phyloP scores from a whole-genome alignment of 331 rosid genomes.

The Ulmus americana region DNA sequence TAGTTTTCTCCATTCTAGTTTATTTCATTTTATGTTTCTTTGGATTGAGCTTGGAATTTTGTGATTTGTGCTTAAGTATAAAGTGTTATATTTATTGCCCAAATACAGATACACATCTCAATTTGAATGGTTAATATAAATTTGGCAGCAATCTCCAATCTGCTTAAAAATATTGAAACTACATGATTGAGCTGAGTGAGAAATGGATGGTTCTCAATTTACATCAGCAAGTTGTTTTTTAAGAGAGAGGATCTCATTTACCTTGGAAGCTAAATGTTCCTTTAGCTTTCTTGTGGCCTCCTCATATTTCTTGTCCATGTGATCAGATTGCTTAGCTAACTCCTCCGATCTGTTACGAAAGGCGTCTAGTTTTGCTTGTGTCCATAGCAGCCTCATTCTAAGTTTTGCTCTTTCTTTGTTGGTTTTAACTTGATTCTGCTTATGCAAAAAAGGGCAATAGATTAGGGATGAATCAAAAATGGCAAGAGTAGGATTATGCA shows the following conservation, averaged over 20 bases:
- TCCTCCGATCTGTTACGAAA: constrained; percentile 48
- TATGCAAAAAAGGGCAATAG: constrained; percentile 7
- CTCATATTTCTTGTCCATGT: constrained; percentile 41
- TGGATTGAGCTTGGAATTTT: background rate
- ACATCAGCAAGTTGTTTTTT: constrained; percentile 48
- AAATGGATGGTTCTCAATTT: constrained; percentile 7
- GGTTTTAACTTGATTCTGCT: constrained; percentile 45
- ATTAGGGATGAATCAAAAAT: background rate
- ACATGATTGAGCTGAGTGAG: background rate
- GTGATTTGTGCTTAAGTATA: background rate
- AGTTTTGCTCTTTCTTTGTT: constrained; percentile 43
- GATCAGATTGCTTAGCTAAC: constrained; percentile 37
- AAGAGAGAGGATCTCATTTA: constrained; percentile 52
- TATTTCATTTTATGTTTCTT: too few species aligned
- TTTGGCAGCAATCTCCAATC: background rate
- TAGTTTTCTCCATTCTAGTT: too few species aligned
- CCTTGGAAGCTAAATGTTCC: constrained; percentile 52
- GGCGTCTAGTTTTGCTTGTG: constrained; percentile 64
- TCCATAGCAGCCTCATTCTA: constrained; percentile 63
- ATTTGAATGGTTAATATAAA: background rate
- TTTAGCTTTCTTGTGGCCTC: constrained; percentile 53
- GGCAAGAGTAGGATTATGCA: background rate
- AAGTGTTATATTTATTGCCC: background rate
- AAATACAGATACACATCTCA: background rate
- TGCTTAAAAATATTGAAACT: background rate